Conservation (phyloP, 345 rosid species). For the Brassica incana region DNA sequence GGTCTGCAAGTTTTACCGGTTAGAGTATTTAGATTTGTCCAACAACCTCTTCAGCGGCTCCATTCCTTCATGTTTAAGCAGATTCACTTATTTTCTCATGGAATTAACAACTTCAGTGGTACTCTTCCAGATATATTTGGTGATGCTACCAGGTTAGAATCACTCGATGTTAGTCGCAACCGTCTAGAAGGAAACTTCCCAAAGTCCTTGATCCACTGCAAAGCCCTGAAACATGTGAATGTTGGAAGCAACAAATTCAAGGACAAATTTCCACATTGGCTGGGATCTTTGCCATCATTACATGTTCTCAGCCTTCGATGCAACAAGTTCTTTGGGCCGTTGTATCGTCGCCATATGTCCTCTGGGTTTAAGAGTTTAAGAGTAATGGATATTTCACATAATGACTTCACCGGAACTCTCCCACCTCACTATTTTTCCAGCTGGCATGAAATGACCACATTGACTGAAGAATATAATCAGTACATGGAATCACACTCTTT, state of each 20-base stretch:
- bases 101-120: constrained; percentile 8
- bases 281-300: too few relatives aligned
- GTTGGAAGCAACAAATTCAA: constrained; percentile 43
- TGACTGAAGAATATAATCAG: background rate
- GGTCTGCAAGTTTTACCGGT: constrained; percentile 26
- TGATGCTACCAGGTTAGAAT: background rate
- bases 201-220: constrained; percentile 22
- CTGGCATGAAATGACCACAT: too few relatives aligned
- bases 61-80: constrained; percentile 37
- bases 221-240: constrained; percentile 32
- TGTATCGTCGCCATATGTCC: background rate
- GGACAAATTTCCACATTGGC: constrained; percentile 15
- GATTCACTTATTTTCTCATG: background rate
- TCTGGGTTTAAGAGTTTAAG: too few relatives aligned
- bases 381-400: too few relatives aligned
- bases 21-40: constrained; percentile 45
- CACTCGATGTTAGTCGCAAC: constrained; percentile 32
- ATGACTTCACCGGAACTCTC: too few relatives aligned
- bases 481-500: background rate
- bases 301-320: constrained; percentile 30
- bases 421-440: too few relatives aligned
- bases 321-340: constrained; percentile 16
- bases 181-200: constrained; percentile 32
- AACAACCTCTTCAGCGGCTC: constrained; percentile 40
- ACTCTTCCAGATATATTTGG: constrained; percentile 16